phyloP scores from a whole-genome alignment of 2,329 filamentous ascomycete genomes.

The Seiridium unicorne region DNA sequence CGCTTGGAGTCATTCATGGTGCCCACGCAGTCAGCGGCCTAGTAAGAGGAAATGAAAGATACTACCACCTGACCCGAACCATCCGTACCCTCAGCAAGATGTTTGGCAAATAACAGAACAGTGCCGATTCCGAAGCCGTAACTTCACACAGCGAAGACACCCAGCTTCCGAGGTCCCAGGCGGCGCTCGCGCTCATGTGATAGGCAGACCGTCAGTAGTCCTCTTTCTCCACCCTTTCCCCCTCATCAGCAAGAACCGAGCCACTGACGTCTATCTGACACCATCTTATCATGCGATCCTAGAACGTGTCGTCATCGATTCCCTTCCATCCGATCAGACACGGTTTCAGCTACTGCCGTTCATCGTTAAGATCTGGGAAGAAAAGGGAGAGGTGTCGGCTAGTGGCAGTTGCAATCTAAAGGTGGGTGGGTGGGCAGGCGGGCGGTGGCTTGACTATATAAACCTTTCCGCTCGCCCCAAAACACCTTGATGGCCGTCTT shows the following conservation, averaged over 20 bases:
- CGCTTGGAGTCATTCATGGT: too few relatives aligned
- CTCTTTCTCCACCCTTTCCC: background rate
- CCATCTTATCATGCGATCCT: background rate
- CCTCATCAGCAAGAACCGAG: background rate
- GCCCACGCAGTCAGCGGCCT: too few relatives aligned
- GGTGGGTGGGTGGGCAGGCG: background rate
- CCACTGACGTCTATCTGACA: conserved; percentile 1
- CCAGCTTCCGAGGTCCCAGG: too few relatives aligned
- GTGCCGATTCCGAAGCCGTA: too few relatives aligned
- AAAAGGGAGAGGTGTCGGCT: background rate
- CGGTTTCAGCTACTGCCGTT: background rate
- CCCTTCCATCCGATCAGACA: background rate
- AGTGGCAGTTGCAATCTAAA: background rate
- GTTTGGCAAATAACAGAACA: too few relatives aligned
- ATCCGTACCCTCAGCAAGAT: too few relatives aligned
- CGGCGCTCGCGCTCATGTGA: too few relatives aligned
- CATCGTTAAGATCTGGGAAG: background rate
- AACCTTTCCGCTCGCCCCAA: background rate
- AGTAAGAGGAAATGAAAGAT: too few relatives aligned
- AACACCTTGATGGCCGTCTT: background rate
- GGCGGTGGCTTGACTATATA: background rate
- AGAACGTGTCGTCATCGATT: background rate
- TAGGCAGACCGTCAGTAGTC: too few relatives aligned
- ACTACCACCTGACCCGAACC: too few relatives aligned
- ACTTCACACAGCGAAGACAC: too few relatives aligned